Percentiles rank a stretch among this genome's conserved stretches.
phyloP scores from a whole-genome alignment of 306 rosid genomes.

The Cucurbita pepo region DNA sequence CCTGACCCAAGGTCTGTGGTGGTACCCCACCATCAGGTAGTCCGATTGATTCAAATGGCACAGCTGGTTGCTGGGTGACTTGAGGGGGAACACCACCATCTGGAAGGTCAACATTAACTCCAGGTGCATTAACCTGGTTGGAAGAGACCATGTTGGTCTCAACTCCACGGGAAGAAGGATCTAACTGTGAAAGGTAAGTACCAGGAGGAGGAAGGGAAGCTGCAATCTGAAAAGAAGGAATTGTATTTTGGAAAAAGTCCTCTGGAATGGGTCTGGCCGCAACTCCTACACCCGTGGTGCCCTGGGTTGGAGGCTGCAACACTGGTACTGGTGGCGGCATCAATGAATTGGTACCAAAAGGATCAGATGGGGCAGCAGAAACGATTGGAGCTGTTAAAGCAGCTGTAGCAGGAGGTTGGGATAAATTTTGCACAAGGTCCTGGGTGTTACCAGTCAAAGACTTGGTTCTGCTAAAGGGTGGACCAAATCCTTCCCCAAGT shows the following conservation, averaged over 20 bases:
- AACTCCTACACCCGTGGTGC: constrained; percentile 24
- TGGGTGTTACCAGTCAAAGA: constrained; percentile 50
- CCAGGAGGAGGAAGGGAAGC: constrained; percentile 77
- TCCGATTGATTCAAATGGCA: constrained; percentile 37
- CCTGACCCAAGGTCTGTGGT: constrained; percentile 48
- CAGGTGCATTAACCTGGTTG: constrained; percentile 31
- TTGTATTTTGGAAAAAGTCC: constrained; percentile 92
- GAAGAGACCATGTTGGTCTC: constrained; percentile 28
- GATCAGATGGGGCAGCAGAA: constrained; percentile 56
- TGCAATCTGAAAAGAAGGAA: constrained; percentile 83
- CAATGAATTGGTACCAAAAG: constrained; percentile 43
- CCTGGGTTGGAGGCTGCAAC: constrained; percentile 33
- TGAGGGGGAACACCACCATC: constrained; percentile 61
- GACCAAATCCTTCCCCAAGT: constrained; percentile 58
- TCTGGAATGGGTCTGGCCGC: constrained; percentile 78
- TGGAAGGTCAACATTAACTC: constrained; percentile 35
- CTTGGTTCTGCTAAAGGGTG: constrained; percentile 50
- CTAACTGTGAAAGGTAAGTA: constrained; percentile 61
- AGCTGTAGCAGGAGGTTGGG: constrained; percentile 29
- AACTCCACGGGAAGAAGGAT: constrained; percentile 31
- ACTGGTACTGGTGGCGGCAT: constrained; percentile 33
- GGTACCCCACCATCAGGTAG: constrained; percentile 90
- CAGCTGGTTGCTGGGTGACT: constrained; percentile 37
- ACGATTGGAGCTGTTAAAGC: constrained; percentile 24
- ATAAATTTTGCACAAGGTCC: constrained; percentile 55